A percentile compares a stretch with the other conserved stretches of the same genome.
These are phyloP conservation scores for Venturia oleaginea DNA, from an alignment of 2,329 filamentous ascomycete species.

Conservation along the genomic window DNA sequence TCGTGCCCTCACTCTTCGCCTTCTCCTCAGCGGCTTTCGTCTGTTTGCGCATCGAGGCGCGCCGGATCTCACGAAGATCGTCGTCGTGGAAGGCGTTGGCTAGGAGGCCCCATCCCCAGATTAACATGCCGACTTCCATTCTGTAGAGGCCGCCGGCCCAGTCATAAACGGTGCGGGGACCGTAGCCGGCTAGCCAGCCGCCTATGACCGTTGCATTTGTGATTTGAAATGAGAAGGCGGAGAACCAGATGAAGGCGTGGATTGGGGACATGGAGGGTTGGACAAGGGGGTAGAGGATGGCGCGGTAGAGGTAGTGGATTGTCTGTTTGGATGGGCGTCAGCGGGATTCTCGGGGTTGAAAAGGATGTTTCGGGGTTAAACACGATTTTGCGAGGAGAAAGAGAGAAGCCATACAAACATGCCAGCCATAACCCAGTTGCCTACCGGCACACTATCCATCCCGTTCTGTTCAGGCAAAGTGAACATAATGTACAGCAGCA, in stretches of 20 bases:
- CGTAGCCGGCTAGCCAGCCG: constrained; percentile 75
- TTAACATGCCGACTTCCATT: constrained; percentile 54
- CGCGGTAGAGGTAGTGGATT: constrained; percentile 86
- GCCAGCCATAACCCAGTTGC: constrained; percentile 66
- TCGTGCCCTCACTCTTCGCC: constrained; percentile 24
- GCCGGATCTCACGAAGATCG: constrained; percentile 75
- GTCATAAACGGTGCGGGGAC: constrained; percentile 50
- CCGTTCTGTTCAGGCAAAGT: constrained; percentile 53
- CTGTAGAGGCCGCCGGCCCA: constrained; percentile 38
- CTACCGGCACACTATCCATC: constrained; percentile 55
- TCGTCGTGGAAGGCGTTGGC: constrained; percentile 87
- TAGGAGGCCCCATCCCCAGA: constrained; percentile 69
- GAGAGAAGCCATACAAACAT: constrained; percentile 44
- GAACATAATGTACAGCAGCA: constrained; percentile 69
- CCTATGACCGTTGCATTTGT: constrained; percentile 70
- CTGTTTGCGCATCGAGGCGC: constrained; percentile 55
- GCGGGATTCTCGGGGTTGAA: not conserved
- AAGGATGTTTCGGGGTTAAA: too few species aligned
- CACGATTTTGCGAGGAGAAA: not conserved
- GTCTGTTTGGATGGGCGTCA: constrained; percentile 35
- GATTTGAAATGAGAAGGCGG: constrained; percentile 66
- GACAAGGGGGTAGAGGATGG: constrained; percentile 66
- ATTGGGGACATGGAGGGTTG: constrained; percentile 92
- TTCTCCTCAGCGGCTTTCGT: constrained; percentile 38
- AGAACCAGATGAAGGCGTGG: constrained; percentile 56